Evolutionary conservation across 2,329 filamentous ascomycete species (phyloP).

Genomic region (Stagonosporopsis rhizophila): DNA sequence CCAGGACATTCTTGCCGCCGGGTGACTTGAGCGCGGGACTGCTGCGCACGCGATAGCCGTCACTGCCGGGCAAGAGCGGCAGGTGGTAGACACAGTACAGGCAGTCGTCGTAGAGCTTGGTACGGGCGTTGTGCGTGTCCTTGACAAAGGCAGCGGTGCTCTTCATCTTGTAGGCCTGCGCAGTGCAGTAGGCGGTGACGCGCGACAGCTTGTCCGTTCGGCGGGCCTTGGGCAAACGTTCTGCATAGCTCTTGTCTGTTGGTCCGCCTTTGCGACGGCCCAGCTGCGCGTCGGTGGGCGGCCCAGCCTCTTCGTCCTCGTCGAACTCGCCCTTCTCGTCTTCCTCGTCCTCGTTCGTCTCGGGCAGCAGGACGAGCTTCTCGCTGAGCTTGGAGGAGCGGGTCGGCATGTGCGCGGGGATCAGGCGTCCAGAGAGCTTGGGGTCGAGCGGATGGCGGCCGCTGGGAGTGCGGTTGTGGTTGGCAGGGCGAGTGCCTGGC

Average conservation of each 20-base stretch:
- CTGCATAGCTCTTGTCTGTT: conserved; percentile 87
- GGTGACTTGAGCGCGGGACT: conserved; percentile 92
- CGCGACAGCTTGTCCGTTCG: conserved; percentile 86
- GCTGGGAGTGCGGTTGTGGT: conserved; percentile 58
- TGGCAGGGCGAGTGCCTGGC: conserved; percentile 60
- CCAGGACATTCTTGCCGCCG: conserved; percentile 88
- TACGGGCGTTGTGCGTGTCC: conserved; percentile 86
- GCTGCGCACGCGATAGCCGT: conserved; percentile 87
- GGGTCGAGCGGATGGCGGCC: conserved; percentile 61
- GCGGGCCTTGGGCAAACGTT: conserved; percentile 86
- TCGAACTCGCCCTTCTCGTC: conserved; percentile 63
- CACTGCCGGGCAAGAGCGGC: conserved; percentile 81
- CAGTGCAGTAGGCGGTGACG: conserved; percentile 95
- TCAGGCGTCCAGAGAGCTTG: conserved; percentile 63
- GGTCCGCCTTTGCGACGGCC: conserved; percentile 68
- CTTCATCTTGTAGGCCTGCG: conserved; percentile 89
- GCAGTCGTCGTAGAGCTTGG: conserved; percentile 97
- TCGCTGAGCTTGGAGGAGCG: conserved; percentile 94
- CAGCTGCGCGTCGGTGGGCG: conserved; percentile 72
- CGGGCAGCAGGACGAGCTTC: conserved; percentile 93
- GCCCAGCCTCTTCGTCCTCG: conserved; percentile 63
- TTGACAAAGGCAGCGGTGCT: conserved; percentile 88
- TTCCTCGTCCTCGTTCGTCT: conserved; percentile 66
- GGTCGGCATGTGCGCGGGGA: conserved; percentile 72
- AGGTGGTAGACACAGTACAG: conserved; percentile 95